Base-by-base conservation (phyloP, 2,329 filamentous ascomycete genomes). In the Trichoderma atrobrunneum region DNA sequence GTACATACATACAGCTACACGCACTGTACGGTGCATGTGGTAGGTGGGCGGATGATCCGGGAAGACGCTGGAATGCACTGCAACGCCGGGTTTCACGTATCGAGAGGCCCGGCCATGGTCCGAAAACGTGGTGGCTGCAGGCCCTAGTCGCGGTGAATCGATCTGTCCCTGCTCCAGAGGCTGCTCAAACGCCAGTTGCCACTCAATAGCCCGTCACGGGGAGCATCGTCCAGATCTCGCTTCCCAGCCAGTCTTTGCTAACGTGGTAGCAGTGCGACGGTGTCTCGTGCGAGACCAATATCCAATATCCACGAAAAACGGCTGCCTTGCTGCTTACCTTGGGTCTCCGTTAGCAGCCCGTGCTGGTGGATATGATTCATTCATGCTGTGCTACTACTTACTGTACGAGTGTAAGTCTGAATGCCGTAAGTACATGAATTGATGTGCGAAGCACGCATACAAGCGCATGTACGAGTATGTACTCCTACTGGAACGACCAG, bases 101-200 rank as follows among this genome's bases (percentile, higher is more conserved):
- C 48, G 57, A 60, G 65, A 69, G 65, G 65, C 28, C 65, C 39
- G 67, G 67, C 34, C 67, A 70, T 70, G 67, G 67, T 70, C 67
- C 67, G 57, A 70, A 70, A 70, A 70, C 67, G 67, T 70, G 67
- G 67, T 70, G 67, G 57, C 67, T 70, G 67, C 67, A 70, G 56
- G 56, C 67, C 67, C 67, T 28, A 36, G 67, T 70, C 56, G 39
- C 43, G 56, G 28, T 54, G 24, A 36, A 34, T 62, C 67, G 57
- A 61, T 70, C 67, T 62, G 54, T 26, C 54, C 39, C 39, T 43
- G 65, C 64, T 60, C 36, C 54, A 48, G 54, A 59, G 14, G 26
- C 21, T 61, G 43, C 28, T n/a, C 14, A 56, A 48, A 28, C 39
- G 62, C 16, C 57, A 54, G 57, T 39, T 32, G 67, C 57, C 67